Base-by-base conservation (phyloP, 2,329 filamentous ascomycete genomes). In the Aspergillus fijiensis region DNA sequence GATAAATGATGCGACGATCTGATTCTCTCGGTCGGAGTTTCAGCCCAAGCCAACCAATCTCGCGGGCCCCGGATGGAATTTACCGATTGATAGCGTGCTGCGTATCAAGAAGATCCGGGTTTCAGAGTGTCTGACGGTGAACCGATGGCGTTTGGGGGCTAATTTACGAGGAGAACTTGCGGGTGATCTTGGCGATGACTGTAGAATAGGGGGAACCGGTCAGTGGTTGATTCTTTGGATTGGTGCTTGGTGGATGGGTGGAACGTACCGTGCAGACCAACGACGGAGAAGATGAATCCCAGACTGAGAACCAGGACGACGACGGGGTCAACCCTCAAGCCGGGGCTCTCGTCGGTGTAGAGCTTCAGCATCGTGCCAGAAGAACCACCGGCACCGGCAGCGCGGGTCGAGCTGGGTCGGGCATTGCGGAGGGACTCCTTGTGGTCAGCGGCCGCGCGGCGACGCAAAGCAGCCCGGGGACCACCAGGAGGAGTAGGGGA, bases 321-420 rank as follows among this genome's bases (percentile, higher is more conserved):
- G 61, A 99, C 95, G 23, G 95, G 95, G 78, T 99, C 95, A 67
- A 99, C 95, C 84, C 97, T 96, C 72, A 99, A 84, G 64, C 95
- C 95, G 60, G 95, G 95, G 67, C 91, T 96, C 83, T 99, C 95
- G 76, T 99, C 95, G 60, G 95, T 99, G 87, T 99, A 99, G 49
- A 99, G 89, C 80, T 93, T 94, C 82, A 99, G 84, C 95, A 99
- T 99, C 56, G 95, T 99, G 82, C 92, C 96, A 79, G 90, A 96
- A 76, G 92, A 97, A 67, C 95, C 95, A 68, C 95, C 95, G 19
- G 95, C 95, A 70, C 95, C 95, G 35, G 95, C 95, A 45, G 94
- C 88, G 72, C 95, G 87, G 67, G 95, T 99, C 82, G 91, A 96
- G 77, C 89, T 91, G 54, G 95, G 95, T 69, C 95, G 86, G 67